A percentile compares a stretch with the other conserved stretches of the same genome.
Evolutionary conservation across 2,329 filamentous ascomycete species (phyloP).

Genomic region (Neofusicoccum ribis): DNA sequence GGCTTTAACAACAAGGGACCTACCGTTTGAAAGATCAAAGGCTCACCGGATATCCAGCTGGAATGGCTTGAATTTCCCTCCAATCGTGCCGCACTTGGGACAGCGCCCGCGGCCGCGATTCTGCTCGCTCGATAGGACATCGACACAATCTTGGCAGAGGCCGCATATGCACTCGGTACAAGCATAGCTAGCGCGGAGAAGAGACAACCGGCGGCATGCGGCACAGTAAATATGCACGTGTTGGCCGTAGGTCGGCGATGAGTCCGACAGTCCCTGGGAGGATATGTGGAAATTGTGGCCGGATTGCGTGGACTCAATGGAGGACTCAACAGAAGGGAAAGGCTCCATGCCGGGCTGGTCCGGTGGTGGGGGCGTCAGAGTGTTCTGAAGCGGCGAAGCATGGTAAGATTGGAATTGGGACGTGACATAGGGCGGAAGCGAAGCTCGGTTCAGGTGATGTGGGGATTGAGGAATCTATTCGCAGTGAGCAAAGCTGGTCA

Average conservation of each 20-base stretch:
- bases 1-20: background rate
- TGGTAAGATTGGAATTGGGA: slow-evolving; percentile 68
- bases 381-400: slow-evolving; percentile 86
- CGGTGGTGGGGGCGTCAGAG: slow-evolving; percentile 74
- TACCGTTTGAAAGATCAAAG: background rate
- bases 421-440: slow-evolving; percentile 59
- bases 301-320: slow-evolving; percentile 68
- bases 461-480: slow-evolving; percentile 52
- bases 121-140: slow-evolving; percentile 74
- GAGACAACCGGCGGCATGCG: slow-evolving; percentile 75
- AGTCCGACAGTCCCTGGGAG: slow-evolving; percentile 54
- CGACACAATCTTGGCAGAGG: slow-evolving; percentile 84
- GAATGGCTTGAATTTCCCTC: slow-evolving; percentile 80
- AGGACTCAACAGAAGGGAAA: slow-evolving; percentile 87
- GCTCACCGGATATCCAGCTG: slow-evolving; percentile 75
- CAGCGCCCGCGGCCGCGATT: slow-evolving; percentile 68
- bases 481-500: background rate
- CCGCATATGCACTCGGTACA: slow-evolving; percentile 97
- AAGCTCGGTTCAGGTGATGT: slow-evolving; percentile 56
- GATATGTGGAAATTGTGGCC: slow-evolving; percentile 65
- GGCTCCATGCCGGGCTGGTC: slow-evolving; percentile 59
- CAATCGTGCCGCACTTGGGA: slow-evolving; percentile 75
- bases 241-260: slow-evolving; percentile 56
- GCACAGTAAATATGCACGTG: slow-evolving; percentile 88
- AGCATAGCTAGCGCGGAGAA: slow-evolving; percentile 81